A percentile compares a stretch with the other conserved stretches of the same genome.
Evolutionary conservation across 768 basidiomycete genomes (phyloP).

Genomic region (Porphyrellus cyaneotinctus): DNA sequence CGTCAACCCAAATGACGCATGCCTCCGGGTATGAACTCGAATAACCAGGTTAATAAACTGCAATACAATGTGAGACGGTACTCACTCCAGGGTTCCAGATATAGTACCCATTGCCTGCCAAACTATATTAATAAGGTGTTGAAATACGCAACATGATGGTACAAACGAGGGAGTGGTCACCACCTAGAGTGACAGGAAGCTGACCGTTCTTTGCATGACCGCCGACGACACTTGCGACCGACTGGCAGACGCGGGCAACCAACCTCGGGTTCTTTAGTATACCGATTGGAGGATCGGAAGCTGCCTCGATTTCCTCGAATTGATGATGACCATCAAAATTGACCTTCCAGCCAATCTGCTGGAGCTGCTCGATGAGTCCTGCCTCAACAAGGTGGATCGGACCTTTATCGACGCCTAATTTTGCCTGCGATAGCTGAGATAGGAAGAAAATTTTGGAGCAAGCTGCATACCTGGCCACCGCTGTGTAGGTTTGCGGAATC

Average conservation of each 20-base stretch:
- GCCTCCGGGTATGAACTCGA: conserved; percentile 68
- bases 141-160: conserved; percentile 1
- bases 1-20: conserved; percentile 95
- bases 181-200: conserved; percentile 88
- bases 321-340: conserved; percentile 87
- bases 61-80: neutral
- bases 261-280: conserved; percentile 86
- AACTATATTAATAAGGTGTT: conserved; percentile 1
- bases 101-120: conserved; percentile 87
- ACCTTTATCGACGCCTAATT: conserved; percentile 78
- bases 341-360: conserved; percentile 82
- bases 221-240: conserved; percentile 74
- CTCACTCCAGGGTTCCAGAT: conserved; percentile 77
- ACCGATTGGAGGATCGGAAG: conserved; percentile 65
- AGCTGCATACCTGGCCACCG: conserved; percentile 30
- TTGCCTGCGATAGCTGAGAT: conserved; percentile 45
- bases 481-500: conserved; percentile 18
- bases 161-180: conserved; percentile 90
- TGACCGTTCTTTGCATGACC: conserved; percentile 72
- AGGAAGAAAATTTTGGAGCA: conserved; percentile 5
- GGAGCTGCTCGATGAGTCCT: conserved; percentile 75
- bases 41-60: conserved; percentile 4
- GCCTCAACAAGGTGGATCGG: conserved; percentile 88
- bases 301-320: conserved; percentile 69
- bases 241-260: conserved; percentile 77